phyloP scores from a whole-genome alignment of 805 yeast species.

The Candida loeiensis region DNA sequence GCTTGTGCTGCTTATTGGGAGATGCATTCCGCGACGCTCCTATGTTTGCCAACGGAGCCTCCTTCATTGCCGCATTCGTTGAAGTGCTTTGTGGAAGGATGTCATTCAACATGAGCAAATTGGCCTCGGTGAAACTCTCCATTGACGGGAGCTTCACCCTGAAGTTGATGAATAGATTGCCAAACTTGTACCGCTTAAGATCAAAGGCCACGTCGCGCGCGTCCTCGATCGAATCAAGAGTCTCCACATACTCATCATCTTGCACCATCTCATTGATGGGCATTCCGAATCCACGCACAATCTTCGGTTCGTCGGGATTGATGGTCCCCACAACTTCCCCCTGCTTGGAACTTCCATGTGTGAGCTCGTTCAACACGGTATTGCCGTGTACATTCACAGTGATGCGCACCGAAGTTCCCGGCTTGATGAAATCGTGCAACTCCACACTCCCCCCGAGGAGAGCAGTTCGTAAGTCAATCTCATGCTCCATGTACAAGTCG shows the following conservation, averaged over 20 bases:
- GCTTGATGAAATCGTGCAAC: conserved; percentile 29
- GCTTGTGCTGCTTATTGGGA: background rate
- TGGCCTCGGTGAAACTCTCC: conserved; percentile 22
- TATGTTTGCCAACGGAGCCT: conserved; percentile 9
- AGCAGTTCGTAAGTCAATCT: conserved; percentile 52
- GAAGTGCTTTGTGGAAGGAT: conserved; percentile 20
- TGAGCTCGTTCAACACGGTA: conserved; percentile 11
- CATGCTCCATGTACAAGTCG: conserved; percentile 43
- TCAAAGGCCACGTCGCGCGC: conserved; percentile 18
- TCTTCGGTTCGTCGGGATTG: conserved; percentile 45
- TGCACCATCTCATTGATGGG: conserved; percentile 39
- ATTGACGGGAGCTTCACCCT: conserved; percentile 34
- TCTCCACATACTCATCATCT: conserved; percentile 27
- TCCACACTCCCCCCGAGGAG: conserved; percentile 53
- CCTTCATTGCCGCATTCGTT: conserved; percentile 17
- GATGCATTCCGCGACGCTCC: background rate
- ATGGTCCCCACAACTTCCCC: conserved; percentile 53
- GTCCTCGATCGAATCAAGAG: conserved; percentile 14
- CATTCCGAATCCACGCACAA: conserved; percentile 57
- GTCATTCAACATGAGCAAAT: conserved; percentile 17
- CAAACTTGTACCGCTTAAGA: conserved; percentile 22
- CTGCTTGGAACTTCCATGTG: conserved; percentile 21
- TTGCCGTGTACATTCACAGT: conserved; percentile 36
- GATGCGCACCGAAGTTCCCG: conserved; percentile 28
- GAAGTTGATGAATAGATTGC: conserved; percentile 39